Base-by-base conservation (phyloP, 352 stramenopile species). In the Globisporangium emineosum region DNA sequence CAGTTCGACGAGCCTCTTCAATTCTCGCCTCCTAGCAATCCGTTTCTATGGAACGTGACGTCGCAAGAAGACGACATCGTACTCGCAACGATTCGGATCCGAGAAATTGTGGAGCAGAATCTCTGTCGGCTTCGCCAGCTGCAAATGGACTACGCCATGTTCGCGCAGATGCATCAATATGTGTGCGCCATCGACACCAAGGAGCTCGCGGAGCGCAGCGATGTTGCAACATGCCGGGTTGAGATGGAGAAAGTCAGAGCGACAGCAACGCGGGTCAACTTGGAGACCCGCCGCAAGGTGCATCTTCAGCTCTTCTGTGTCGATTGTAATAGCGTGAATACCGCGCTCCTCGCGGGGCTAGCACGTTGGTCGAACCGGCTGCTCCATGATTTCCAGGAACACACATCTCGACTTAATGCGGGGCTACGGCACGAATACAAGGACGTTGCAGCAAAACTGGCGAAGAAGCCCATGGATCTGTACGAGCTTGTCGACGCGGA, bases 361-460 rank as follows among this genome's bases (percentile, higher is more conserved):
- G 68, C 60, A 0, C 62, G 70, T 9, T 93, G 81, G 77, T 74
- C 63, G 0, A 67, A 75, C 10, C 55, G 49, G 5, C 65, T 91
- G 3, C 66, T 91, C 0, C 45, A 65, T 30, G 69, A 65, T 0
- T 94, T 91, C 70, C 71, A 86, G 19, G 71, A 86, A 9, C 43
- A 70, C 35, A 91, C 81, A 1, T 57, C 75, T 1, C 66, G 62
- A 0, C 71, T 81, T 51, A 91, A 89, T 33, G 56, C 69, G 0
- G 76, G 86, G n/a, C 65, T 91, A 32, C 72, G 81, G 0, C 75
- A 89, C 8, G 70, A 87, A 35, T 94, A 91, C 64, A 92, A 94
- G 45, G 81, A 93, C 23, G 80, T 91, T 12, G 83, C 81, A 7
- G 77, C 71, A 32, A 66, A 70, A 35, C 62, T 94, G 0, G 71